Base-by-base conservation (phyloP, 345 rosid species). In the Euphorbia lathyris region DNA sequence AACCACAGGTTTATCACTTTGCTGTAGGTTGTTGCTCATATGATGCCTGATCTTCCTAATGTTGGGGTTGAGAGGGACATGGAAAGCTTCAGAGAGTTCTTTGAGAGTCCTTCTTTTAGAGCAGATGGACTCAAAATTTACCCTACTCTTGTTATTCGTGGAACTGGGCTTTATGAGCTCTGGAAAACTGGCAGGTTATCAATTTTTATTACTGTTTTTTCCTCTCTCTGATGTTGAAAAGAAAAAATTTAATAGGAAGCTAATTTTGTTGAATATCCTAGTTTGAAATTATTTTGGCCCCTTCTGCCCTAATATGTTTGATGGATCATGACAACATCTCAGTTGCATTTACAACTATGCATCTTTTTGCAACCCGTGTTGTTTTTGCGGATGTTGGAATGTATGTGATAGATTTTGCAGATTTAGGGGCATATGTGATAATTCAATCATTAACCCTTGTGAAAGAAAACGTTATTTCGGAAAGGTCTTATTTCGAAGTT, bases 1-100 rank as follows among this genome's bases (percentile, higher is more conserved):
- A 52, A 20, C 59, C 45, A 51, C 56, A 68, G 61, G 63, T 34
- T 66, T 74, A 40, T 58, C 73, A 66, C 68, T 77, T 73, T 45
- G 30, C 56, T 84, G 25, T 78, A 96, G 99, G 96, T 92, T 78
- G 99, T 96, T 82, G 98, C 99, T 63, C 98, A 96, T 77, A 90
- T 96, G 99, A 96, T 92, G 98, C 97, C 98, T 20, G 98, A 96
- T 83, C 99, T 96, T 70, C 98, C 99, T 19, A 96, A 92, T 83
- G 99, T 96, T 80, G 98, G 98, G 40, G 89, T 92, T 72, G 96
- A 92, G 86, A 89, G 99, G 78, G 98, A 92, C 81, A 67, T 92
- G 86, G 98, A 90, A 84, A 92, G 98, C 76, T 96, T 96, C 71
- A 75, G 78, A 72, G 99, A 92, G 86, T 96, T 96, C 81, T 96